Evolutionary conservation across 768 basidiomycete species (phyloP), one percentile per base, ranked within the genome.

Genomic region (Psilocybe sp.): DNA sequence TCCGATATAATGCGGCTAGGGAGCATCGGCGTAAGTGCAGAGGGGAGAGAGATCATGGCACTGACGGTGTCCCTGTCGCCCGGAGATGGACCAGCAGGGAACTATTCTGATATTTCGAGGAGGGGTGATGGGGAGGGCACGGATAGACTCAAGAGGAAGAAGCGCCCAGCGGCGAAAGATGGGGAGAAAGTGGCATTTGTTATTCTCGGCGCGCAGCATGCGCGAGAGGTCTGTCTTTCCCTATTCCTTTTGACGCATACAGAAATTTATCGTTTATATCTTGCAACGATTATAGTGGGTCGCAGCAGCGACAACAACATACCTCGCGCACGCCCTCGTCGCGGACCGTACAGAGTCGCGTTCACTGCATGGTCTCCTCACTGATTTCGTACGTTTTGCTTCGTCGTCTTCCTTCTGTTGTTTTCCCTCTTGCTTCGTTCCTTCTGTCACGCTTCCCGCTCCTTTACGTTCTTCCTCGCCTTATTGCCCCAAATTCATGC

Each of bases 291-390:
- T 23, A 1, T 50, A 91, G 85, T 94, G 92, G 92, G 77, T 94
- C 45, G 85, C 89, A 3, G 84, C 87, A 0, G 76, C 89, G 0
- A 79, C 89, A 0, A 72, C 86, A 0, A 70, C 88, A 10, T 92
- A 92, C 62, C 61, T 90, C 36, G 77, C 85, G 0, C 90, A 94
- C 59, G 78, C 83, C 0, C 74, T 94, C 4, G 71, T 87, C 4
- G 66, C 79, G 5, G 66, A 82, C 47, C 45, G 69, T 0, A 68
- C 74, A 0, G 77, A 84, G 55, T 57, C 65, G 14, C 70, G 67
- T 44, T 80, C 80, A 0, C 65, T 81, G 23, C 62, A 69, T 1
- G 57, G 61, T 23, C 73, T 88, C n/a, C 69, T 88, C 12, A 68
- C 81, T 19, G 60, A 69, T 39, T 82, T 78, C 61, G 84, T 79